Evolutionary conservation across 2,329 filamentous ascomycete genomes (phyloP), one percentile per base, ranked within the genome.

Genomic region (Epichloe festucae): DNA sequence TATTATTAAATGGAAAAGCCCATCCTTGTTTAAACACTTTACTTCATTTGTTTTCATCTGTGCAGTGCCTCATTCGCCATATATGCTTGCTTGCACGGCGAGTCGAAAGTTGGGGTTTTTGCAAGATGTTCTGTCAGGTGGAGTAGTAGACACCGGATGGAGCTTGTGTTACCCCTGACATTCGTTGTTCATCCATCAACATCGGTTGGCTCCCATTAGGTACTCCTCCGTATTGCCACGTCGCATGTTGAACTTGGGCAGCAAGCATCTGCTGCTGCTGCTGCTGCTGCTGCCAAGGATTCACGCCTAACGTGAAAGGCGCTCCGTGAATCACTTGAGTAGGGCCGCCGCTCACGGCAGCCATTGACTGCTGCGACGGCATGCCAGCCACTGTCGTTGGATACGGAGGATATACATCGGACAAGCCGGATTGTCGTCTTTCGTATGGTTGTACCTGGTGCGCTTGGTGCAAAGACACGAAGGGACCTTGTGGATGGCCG

Each of bases 341-440:
- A 4, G 54, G 23, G 23, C 50, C 45, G 31, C 51, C 42, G 23
- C 55, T 65, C 49, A 70, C 52, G 0, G 62, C 62, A 6, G 67
- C 62, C 3, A 67, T 64, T 2, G 67, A 54, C 4, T 66, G 59
- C 10, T 66, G 60, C 10, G 63, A 61, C 36, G 70, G 67, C 14
- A 70, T 64, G 4, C 62, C 65, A 1, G 67, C 57, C 14, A 70
- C 61, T 1, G 66, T 63, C 5, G 67, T 67, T n/a, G 62, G 60
- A 38, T 70, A 66, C 1, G 67, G 60, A 5, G 71, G 60, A 51
- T 76, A 77, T 49, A 74, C 65, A 10, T 73, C 73, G 5, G 73
- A 64, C 51, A 73, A 61, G 3, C 63, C 59, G 10, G 70, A 69
- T 4, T 62, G 58, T 46, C 70, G 72, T 53, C 73, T 68, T 41